Evolutionary conservation across 495 filamentous ascomycete species (phyloP).

Genomic region (Entonaema liquescens): DNA sequence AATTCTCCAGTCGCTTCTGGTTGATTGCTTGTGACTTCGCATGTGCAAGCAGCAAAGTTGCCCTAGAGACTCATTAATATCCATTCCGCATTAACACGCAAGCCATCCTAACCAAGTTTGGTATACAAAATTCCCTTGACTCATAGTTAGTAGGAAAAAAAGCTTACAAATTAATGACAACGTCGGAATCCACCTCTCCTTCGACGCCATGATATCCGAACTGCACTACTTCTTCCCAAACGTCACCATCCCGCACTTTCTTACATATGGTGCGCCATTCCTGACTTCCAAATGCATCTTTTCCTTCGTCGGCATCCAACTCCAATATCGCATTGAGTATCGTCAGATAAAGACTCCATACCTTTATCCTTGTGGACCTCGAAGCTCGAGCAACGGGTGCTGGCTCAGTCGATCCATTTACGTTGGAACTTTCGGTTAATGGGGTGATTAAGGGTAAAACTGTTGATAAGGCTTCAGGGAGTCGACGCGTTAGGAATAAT

Average conservation of each 20-base stretch:
- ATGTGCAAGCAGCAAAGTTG: conserved; percentile 87
- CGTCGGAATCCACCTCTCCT: conserved; percentile 91
- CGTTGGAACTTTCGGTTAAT: conserved; percentile 48
- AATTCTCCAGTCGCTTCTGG: conserved; percentile 88
- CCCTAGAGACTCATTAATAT: conserved; percentile 55
- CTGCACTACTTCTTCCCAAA: conserved; percentile 92
- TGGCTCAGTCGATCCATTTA: conserved; percentile 50
- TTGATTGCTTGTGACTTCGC: conserved; percentile 81
- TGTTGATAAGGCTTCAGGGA: conserved; percentile 85
- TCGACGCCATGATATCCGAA: conserved; percentile 86
- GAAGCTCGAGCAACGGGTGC: conserved; percentile 79
- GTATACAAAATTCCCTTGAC: not conserved
- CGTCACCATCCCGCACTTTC: conserved; percentile 81
- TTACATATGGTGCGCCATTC: conserved; percentile 82
- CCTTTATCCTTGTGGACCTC: conserved; percentile 82
- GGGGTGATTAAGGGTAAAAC: conserved; percentile 79
- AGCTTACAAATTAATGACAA: conserved; percentile 87
- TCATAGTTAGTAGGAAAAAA: not conserved
- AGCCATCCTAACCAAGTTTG: not conserved
- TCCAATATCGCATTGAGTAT: conserved; percentile 90
- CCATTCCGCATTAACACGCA: not conserved
- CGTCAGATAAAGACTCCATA: conserved; percentile 96
- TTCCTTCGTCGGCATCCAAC: conserved; percentile 88
- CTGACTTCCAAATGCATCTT: conserved; percentile 80
- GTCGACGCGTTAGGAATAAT: conserved; percentile 89